Evolutionary conservation across 164 flowering plant species (phyloP).

Genomic region (Magnolia sinica): DNA sequence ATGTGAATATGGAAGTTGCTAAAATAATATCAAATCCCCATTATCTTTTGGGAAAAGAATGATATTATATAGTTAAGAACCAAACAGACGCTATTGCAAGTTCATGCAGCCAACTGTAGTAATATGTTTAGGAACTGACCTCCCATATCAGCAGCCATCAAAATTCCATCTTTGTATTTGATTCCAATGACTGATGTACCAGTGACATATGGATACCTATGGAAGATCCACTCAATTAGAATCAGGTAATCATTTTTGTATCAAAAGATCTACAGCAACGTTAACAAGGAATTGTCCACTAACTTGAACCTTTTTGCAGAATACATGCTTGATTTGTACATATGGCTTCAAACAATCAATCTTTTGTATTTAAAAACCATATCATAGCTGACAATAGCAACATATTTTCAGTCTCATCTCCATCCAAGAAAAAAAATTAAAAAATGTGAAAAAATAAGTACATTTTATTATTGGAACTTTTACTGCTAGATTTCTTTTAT

Average conservation of each 20-base stretch:
- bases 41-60: too few relatives aligned
- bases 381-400: not conserved
- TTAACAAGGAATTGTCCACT: not conserved
- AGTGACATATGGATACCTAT: slow-evolving; percentile 84
- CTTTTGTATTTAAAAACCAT: not conserved
- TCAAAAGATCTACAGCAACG: not conserved
- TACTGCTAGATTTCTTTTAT: too few relatives aligned
- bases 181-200: slow-evolving; percentile 86
- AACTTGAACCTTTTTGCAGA: not conserved
- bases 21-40: not conserved
- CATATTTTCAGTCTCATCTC: not conserved
- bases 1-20: not conserved
- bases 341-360: not conserved
- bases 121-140: slow-evolving; percentile 39
- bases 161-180: slow-evolving; percentile 89
- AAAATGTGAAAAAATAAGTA: too few relatives aligned
- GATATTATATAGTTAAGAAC: not conserved
- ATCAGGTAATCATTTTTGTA: not conserved
- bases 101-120: not conserved
- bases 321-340: not conserved
- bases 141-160: slow-evolving; percentile 97
- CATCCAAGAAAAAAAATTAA: not conserved
- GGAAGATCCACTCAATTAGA: not conserved
- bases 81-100: not conserved
- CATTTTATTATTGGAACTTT: too few relatives aligned